A percentile compares a stretch with the other conserved stretches of the same genome.
phyloP scores from a whole-genome alignment of 2,329 filamentous ascomycete genomes.

The Penicillium capsulatum region DNA sequence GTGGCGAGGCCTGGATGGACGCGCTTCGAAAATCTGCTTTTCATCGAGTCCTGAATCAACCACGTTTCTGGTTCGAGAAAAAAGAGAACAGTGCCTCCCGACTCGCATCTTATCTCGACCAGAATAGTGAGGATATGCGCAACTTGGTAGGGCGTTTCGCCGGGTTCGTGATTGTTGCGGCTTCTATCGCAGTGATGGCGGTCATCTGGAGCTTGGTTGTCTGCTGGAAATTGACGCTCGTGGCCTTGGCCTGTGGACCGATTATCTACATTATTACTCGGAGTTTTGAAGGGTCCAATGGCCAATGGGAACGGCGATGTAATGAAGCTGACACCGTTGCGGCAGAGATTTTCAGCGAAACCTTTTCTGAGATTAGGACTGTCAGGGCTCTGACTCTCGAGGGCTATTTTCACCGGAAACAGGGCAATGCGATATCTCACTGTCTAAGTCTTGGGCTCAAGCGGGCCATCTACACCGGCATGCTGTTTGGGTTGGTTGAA shows the following conservation, averaged over 20 bases:
- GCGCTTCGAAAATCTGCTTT: slow-evolving; percentile 64
- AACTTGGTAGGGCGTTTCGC: slow-evolving; percentile 76
- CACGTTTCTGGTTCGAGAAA: slow-evolving; percentile 71
- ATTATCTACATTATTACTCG: slow-evolving; percentile 63
- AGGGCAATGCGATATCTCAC: slow-evolving; percentile 49
- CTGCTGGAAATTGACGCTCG: slow-evolving; percentile 76
- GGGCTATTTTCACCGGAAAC: slow-evolving; percentile 62
- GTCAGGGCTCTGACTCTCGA: slow-evolving; percentile 74
- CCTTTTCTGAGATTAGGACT: slow-evolving; percentile 72
- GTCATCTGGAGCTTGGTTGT: slow-evolving; percentile 69
- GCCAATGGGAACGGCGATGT: slow-evolving; percentile 66
- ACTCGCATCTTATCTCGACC: slow-evolving; percentile 69
- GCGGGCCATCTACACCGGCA: slow-evolving; percentile 63
- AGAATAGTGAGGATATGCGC: slow-evolving; percentile 81
- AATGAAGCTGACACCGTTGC: slow-evolving; percentile 60
- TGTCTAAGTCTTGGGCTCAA: slow-evolving; percentile 61
- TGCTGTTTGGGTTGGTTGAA: slow-evolving; percentile 74
- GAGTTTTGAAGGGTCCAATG: slow-evolving; percentile 61
- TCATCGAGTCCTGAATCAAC: slow-evolving; percentile 67
- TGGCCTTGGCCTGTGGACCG: slow-evolving; percentile 66
- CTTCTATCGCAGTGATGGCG: slow-evolving; percentile 64
- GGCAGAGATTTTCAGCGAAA: slow-evolving; percentile 65
- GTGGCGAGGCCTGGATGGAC: slow-evolving; percentile 74
- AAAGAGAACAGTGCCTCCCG: slow-evolving; percentile 60
- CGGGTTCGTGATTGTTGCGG: slow-evolving; percentile 63